phyloP scores from a whole-genome alignment of 441 rosid species.

The Eutrema salsugineum region DNA sequence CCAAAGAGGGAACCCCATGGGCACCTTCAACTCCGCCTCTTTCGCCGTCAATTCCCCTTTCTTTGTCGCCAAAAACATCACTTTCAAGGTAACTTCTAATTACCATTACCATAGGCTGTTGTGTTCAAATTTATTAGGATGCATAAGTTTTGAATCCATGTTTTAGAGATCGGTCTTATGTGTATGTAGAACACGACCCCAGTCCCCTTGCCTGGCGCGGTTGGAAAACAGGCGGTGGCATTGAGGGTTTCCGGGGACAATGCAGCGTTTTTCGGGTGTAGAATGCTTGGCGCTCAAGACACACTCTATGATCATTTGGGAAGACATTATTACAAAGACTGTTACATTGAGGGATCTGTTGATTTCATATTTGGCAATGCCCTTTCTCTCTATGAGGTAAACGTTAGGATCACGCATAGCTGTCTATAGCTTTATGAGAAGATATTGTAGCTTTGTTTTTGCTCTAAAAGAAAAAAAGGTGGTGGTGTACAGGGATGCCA shows the following conservation, averaged over 20 bases:
- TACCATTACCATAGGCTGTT: neutral
- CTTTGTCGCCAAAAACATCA: slow-evolving; percentile 90
- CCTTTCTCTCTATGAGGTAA: slow-evolving; percentile 91
- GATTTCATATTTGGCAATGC: slow-evolving; percentile 96
- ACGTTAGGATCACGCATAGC: too few species aligned
- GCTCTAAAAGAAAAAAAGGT: neutral
- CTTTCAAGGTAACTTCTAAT: slow-evolving; percentile 60
- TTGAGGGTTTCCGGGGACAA: slow-evolving; percentile 91
- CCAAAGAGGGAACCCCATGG: slow-evolving; percentile 63
- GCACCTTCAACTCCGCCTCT: slow-evolving; percentile 82
- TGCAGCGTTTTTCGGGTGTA: slow-evolving; percentile 78
- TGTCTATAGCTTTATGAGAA: too few species aligned
- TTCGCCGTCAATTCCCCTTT: slow-evolving; percentile 87
- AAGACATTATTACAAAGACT: slow-evolving; percentile 95
- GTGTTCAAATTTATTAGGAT: neutral
- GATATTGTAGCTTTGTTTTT: neutral
- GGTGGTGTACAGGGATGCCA: slow-evolving; percentile 62
- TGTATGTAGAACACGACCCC: slow-evolving; percentile 82
- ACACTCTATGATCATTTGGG: slow-evolving; percentile 91
- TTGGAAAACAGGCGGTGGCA: slow-evolving; percentile 93
- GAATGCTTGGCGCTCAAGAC: slow-evolving; percentile 91
- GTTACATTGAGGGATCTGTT: slow-evolving; percentile 93
- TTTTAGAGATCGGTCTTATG: neutral
- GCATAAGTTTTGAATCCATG: neutral
- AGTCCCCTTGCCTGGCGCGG: slow-evolving; percentile 80